phyloP scores from a whole-genome alignment of 352 stramenopile genomes.

The Pythium insidiosum region DNA sequence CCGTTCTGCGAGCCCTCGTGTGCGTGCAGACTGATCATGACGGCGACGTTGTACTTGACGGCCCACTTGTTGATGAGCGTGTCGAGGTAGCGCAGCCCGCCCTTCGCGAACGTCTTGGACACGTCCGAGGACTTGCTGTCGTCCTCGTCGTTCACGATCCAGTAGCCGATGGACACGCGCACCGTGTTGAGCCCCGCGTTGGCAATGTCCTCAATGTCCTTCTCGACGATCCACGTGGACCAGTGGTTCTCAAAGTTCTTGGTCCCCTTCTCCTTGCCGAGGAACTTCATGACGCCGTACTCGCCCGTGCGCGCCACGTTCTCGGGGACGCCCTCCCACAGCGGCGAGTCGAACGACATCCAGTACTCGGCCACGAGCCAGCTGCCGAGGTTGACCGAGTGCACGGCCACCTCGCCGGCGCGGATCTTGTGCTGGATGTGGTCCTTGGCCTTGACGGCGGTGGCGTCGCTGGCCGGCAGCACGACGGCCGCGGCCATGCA shows the following conservation, averaged over 20 bases:
- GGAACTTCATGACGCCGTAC: constrained; percentile 11
- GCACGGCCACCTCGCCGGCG: constrained; percentile 9
- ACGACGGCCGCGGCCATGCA: no score
- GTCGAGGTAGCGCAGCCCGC: constrained; percentile 42
- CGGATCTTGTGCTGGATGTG: constrained; percentile 18
- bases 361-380: constrained; percentile 27
- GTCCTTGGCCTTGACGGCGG: no score
- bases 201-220: constrained; percentile 34
- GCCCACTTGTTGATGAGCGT: constrained; percentile 41
- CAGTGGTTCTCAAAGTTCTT: constrained; percentile 37
- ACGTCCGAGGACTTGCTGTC: not conserved
- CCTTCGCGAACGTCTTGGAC: constrained; percentile 12
- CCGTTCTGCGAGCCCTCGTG: constrained; percentile 53
- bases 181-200: constrained; percentile 19
- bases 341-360: constrained; percentile 41
- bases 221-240: constrained; percentile 37
- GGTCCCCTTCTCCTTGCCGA: constrained; percentile 15
- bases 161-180: constrained; percentile 36
- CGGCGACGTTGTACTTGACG: constrained; percentile 38
- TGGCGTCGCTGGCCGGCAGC: no score
- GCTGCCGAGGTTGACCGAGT: constrained; percentile 53
- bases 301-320: constrained; percentile 18
- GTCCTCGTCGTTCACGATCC: constrained; percentile 28
- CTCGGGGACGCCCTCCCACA: constrained; percentile 47
- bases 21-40: constrained; percentile 46